A percentile compares a stretch with the other conserved stretches of the same genome.
These are phyloP conservation scores for Leccinum variicolor DNA, from an alignment of 768 basidiomycete species.

Conservation along the genomic window DNA sequence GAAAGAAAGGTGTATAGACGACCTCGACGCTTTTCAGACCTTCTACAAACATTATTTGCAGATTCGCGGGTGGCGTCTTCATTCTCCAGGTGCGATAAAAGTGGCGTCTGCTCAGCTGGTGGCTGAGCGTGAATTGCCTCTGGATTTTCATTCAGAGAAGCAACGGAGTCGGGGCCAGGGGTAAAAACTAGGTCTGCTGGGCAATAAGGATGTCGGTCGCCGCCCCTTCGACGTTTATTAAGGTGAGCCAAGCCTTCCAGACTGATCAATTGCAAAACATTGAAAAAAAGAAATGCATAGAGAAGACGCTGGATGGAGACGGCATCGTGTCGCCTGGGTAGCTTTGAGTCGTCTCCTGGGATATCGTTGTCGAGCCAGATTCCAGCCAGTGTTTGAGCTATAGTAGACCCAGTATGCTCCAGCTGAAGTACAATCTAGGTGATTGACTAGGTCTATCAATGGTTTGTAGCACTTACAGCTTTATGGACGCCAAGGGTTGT, in stretches of 20 bases:
- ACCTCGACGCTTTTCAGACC: slow-evolving; percentile 46
- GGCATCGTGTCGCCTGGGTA: slow-evolving; percentile 26
- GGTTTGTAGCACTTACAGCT: slow-evolving; percentile 46
- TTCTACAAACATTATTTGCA: slow-evolving; percentile 17
- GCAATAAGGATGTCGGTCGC: slow-evolving; percentile 13
- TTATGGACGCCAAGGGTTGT: slow-evolving; percentile 80
- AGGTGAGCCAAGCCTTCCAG: slow-evolving; percentile 49
- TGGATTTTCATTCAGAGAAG: not conserved
- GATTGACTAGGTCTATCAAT: not conserved
- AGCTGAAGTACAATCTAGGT: slow-evolving; percentile 39
- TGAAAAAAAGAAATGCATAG: slow-evolving; percentile 53
- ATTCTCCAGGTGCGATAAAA: slow-evolving; percentile 4
- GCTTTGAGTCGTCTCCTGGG: slow-evolving; percentile 2
- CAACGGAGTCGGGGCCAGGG: not conserved
- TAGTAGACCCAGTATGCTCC: slow-evolving; percentile 70
- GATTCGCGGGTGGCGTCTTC: slow-evolving; percentile 5
- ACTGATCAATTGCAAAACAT: slow-evolving; percentile 52
- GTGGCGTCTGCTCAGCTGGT: slow-evolving; percentile 11
- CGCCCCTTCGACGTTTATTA: slow-evolving; percentile 39
- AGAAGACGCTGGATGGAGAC: slow-evolving; percentile 53
- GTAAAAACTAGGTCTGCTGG: slow-evolving; percentile 9
- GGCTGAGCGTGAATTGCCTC: not conserved
- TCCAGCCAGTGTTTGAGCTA: slow-evolving; percentile 73
- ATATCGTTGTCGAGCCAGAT: slow-evolving; percentile 50
- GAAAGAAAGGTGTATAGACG: slow-evolving; percentile 44